These are phyloP conservation scores for Coffea eugenioides DNA, from an alignment of 257 asterid genomes.

Conservation along the genomic window DNA sequence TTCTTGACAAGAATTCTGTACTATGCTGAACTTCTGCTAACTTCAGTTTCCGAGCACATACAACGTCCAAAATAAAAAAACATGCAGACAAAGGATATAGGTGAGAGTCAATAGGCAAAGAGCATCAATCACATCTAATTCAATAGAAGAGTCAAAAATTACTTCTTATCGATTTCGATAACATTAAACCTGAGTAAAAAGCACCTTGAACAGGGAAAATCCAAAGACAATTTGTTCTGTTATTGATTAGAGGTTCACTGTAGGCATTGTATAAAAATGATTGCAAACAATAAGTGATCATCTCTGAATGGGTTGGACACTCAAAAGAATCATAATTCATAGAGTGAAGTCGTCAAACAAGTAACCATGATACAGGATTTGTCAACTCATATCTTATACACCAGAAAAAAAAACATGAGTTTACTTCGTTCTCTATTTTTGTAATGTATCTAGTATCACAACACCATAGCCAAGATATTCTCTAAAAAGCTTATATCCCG, in stretches of 20 bases:
- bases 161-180: neutral
- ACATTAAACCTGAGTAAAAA: neutral
- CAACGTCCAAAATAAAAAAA: neutral
- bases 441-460: neutral
- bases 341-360: neutral
- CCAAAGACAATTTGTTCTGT: neutral
- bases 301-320: neutral
- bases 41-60: conserved; percentile 46
- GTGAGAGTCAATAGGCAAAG: neutral
- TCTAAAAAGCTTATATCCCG: neutral
- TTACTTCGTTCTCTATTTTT: too few species aligned
- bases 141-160: neutral
- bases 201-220: neutral
- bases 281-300: neutral
- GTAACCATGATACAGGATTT: too few species aligned
- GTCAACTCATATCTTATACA: neutral
- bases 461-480: neutral
- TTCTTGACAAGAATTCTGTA: conserved; percentile 71
- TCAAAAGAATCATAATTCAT: neutral
- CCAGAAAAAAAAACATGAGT: neutral
- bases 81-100: neutral
- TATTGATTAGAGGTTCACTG: neutral
- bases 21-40: conserved; percentile 83
- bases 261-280: neutral
- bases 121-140: neutral